Evolutionary conservation across 108 stramenopile genomes (phyloP), one percentile per base, ranked within the genome.

Genomic region (Conticribra guillardii): DNA sequence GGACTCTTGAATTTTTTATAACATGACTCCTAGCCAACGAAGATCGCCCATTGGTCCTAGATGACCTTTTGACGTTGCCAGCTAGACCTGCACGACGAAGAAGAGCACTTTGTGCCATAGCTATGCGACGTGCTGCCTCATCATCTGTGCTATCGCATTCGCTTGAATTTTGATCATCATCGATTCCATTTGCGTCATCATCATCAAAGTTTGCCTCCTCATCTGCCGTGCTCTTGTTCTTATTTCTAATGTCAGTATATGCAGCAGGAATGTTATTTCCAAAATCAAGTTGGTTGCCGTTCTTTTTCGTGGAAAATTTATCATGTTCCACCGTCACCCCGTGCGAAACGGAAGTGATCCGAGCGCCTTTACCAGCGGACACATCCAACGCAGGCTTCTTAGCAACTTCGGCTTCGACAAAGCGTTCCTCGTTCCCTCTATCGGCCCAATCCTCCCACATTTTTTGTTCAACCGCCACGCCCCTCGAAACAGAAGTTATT

Each of bases 271-370:
- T n/a, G n/a, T n/a, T n/a, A n/a, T n/a, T n/a, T n/a, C n/a, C n/a
- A n/a, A n/a, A n/a, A n/a, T n/a, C n/a, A n/a, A n/a, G n/a, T n/a
- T n/a, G n/a, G n/a, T n/a, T n/a, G n/a, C n/a, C 26, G 1, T 47
- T 17, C 17, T 3, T 49, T 17, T 48, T 9, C 16, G 30, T 28
- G 9, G 49, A 27, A 27, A 94, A 67, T 16, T 84, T 81, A 32
- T 93, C 61, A 29, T 60, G 73, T 67, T 96, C 91, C 2, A 96
- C 95, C 29, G 76, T 83, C 60, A 91, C 49, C 22, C 51, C 51
- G 1, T 33, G 16, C 18, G 64, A 65, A 65, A 53, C 33, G n/a
- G 64, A 51, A 14, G 64, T 53, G 14, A 53, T 45, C 3, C n/a
- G 11, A 15, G 24, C 64, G 37, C 51, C 50, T 53, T 30, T 29